Percentiles rank a stretch among this genome's conserved stretches.
These are phyloP conservation scores for Monilinia aucupariae DNA, from an alignment of 2,329 filamentous ascomycete genomes.

Conservation along the genomic window DNA sequence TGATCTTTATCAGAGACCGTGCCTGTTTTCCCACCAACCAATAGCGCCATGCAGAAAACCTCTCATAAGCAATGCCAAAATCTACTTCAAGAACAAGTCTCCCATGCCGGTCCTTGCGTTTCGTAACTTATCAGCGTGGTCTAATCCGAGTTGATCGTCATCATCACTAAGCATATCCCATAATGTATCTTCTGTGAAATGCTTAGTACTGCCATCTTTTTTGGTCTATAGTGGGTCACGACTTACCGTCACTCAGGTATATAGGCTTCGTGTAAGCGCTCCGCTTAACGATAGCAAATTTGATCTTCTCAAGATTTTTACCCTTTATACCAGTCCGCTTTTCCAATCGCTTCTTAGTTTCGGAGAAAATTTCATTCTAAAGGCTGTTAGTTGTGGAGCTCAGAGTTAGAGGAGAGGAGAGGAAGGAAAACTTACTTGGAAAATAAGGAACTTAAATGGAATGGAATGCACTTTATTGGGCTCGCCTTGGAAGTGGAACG, in stretches of 20 bases:
- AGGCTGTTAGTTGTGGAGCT: conserved; percentile 14
- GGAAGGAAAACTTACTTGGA: conserved; percentile 54
- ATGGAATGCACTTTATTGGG: conserved; percentile 77
- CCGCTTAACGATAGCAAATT: conserved; percentile 77
- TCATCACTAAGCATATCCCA: conserved; percentile 48
- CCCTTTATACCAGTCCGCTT: conserved; percentile 92
- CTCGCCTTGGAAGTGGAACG: conserved; percentile 91
- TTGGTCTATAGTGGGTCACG: background rate
- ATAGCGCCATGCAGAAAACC: conserved; percentile 24
- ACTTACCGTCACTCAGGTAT: conserved; percentile 82
- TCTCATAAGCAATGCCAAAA: conserved; percentile 22
- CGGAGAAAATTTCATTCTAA: conserved; percentile 77
- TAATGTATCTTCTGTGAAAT: conserved; percentile 50
- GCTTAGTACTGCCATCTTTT: conserved; percentile 2
- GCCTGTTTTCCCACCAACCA: conserved; percentile 22
- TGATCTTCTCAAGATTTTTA: conserved; percentile 98
- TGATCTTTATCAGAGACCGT: conserved; percentile 11
- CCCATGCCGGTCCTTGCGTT: conserved; percentile 53
- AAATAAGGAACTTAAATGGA: conserved; percentile 84
- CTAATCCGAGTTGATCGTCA: conserved; percentile 59
- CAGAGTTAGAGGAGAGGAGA: background rate
- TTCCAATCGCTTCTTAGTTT: conserved; percentile 91
- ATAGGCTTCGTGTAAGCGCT: conserved; percentile 68
- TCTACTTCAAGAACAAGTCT: conserved; percentile 54
- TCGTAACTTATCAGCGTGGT: conserved; percentile 59